Percentiles rank a stretch among this genome's conserved stretches.
phyloP scores from a whole-genome alignment of 495 filamentous ascomycete species.

The Clohesyomyces aquaticus region DNA sequence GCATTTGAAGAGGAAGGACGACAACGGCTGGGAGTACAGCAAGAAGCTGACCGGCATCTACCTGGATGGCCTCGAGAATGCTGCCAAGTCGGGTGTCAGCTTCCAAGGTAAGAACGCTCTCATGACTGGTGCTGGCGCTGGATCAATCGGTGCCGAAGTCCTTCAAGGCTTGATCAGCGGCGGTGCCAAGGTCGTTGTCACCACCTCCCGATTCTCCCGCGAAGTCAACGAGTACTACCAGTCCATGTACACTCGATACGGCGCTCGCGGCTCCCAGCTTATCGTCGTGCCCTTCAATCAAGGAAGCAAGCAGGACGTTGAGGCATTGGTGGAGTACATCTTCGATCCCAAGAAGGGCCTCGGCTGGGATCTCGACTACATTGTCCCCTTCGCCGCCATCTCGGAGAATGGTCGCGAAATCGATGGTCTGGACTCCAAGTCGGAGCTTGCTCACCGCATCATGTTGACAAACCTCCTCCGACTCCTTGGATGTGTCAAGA shows the following conservation, averaged over 20 bases:
- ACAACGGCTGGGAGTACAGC: conserved; percentile 98
- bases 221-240: conserved; percentile 99
- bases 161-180: conserved; percentile 95
- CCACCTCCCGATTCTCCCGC: conserved; percentile 92
- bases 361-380: conserved; percentile 96
- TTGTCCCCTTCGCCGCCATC: conserved; percentile 96
- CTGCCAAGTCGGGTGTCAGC: conserved; percentile 81
- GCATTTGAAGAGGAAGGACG: conserved; percentile 91
- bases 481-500: conserved; percentile 86
- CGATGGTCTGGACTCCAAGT: conserved; percentile 95
- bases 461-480: conserved; percentile 98
- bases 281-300: conserved; percentile 99
- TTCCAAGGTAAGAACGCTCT: conserved; percentile 95
- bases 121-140: conserved; percentile 98
- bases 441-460: conserved; percentile 96
- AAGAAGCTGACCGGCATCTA: conserved; percentile 95
- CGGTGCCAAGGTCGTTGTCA: conserved; percentile 93
- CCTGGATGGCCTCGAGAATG: conserved; percentile 85
- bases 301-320: conserved; percentile 95
- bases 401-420: conserved; percentile 98
- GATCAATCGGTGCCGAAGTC: conserved; percentile 98
- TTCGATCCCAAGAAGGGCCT: conserved; percentile 96
- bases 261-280: conserved; percentile 90
- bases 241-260: conserved; percentile 93
- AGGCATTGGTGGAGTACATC: conserved; percentile 90